Evolutionary conservation across 768 basidiomycete genomes (phyloP), one percentile per base, ranked within the genome.

Genomic region (Xanthoconium purpureum): DNA sequence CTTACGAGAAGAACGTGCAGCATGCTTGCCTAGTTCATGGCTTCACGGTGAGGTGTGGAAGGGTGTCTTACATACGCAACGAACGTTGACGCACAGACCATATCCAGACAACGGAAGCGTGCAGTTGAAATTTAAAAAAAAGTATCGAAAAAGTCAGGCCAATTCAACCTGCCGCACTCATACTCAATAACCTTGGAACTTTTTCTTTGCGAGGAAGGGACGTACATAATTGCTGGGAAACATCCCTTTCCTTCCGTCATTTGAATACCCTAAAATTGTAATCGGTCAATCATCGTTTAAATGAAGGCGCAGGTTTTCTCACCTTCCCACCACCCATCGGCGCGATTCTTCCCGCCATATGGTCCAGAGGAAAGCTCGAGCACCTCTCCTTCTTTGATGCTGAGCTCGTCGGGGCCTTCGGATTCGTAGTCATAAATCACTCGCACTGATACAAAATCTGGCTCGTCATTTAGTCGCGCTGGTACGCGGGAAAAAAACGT

Each of bases 281-380:
- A 67, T 64, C 63, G 43, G 62, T 63, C 58, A 68, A 64, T 61
- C 49, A 54, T 50, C 55, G 42, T 53, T 67, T 63, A 58, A 60
- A 57, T 54, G 57, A 60, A 49, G 59, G 56, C 39, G 24, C 38
- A 44, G 37, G 44, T 50, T 58, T 59, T 64, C 75, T 63, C 65
- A 85, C 90, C 91, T 84, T 92, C 89, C 85, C 87, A 92, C 91
- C 91, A 93, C 30, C 88, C 90, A 52, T 88, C 84, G 30, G 80
- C 87, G 66, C 85, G 88, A 63, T 83, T 75, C 66, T 81, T 78
- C 17, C 89, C 88, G 20, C 83, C 86, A 18, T 74, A 70, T 20
- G 79, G 75, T 2, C 84, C 86, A 30, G 73, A 76, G n/a, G 87
- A 82, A 57, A 93, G 76, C 62, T 86, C 81, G 48, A 91, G 72